phyloP scores from a whole-genome alignment of 2,329 filamentous ascomycete species.

The Capronia coronata region DNA sequence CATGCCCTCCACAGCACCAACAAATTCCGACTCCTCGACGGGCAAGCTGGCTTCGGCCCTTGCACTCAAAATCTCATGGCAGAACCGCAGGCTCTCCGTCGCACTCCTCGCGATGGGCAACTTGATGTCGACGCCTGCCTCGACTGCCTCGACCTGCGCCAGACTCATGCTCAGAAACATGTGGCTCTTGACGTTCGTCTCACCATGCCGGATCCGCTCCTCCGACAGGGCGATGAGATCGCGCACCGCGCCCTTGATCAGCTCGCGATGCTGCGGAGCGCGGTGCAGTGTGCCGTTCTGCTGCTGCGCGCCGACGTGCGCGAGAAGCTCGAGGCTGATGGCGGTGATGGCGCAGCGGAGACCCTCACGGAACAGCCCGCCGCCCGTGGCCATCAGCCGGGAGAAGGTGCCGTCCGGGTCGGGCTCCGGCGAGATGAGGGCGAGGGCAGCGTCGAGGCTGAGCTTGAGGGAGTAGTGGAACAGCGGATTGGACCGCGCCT shows the following conservation, averaged over 20 bases:
- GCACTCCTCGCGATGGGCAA: slow-evolving; percentile 27
- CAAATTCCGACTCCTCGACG: too few relatives aligned
- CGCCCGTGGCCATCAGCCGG: slow-evolving; percentile 32
- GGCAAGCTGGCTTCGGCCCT: too few relatives aligned
- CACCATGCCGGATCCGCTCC: slow-evolving; percentile 29
- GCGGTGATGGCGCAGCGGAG: slow-evolving; percentile 37
- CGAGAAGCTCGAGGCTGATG: slow-evolving; percentile 44
- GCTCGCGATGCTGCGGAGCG: slow-evolving; percentile 9
- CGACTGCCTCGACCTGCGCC: slow-evolving; percentile 25
- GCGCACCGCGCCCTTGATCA: slow-evolving; percentile 24
- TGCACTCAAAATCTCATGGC: too few relatives aligned
- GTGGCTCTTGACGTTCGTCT: slow-evolving; percentile 33
- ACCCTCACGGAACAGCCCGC: slow-evolving; percentile 35
- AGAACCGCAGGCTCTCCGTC: slow-evolving; percentile 23
- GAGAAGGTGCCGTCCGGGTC: slow-evolving; percentile 26
- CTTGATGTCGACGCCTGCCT: slow-evolving; percentile 33
- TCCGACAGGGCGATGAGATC: slow-evolving; percentile 26
- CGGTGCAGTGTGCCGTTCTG: slow-evolving; percentile 17
- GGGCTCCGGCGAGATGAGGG: slow-evolving; percentile 32
- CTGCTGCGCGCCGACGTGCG: slow-evolving; percentile 34
- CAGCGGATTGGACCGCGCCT: slow-evolving; percentile 31
- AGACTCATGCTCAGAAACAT: slow-evolving; percentile 29
- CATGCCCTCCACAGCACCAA: too few relatives aligned
- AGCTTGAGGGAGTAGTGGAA: slow-evolving; percentile 36
- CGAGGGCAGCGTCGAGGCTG: slow-evolving; percentile 34